These are phyloP conservation scores for Leishmania arabica DNA, from an alignment of 208 protist species.

Conservation along the genomic window DNA sequence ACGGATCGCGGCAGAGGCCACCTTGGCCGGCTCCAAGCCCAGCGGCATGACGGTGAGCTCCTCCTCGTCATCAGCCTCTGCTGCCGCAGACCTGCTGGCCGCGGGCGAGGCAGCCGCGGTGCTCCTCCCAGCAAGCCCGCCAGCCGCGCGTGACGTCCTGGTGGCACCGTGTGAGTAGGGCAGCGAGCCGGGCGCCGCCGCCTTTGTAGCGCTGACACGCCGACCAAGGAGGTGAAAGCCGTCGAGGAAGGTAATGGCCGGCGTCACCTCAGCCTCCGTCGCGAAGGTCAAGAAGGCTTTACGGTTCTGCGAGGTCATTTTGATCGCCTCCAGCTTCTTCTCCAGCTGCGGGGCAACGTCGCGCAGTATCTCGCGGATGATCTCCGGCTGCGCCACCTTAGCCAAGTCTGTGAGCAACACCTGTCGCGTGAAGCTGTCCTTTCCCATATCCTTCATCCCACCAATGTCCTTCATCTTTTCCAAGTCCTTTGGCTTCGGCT, in stretches of 20 bases:
- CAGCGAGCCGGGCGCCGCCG: constrained; percentile 80
- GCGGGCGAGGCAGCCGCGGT: not conserved
- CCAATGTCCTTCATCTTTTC: constrained; percentile 42
- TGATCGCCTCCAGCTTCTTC: constrained; percentile 84
- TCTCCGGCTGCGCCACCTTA: constrained; percentile 84
- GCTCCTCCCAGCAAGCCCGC: not conserved
- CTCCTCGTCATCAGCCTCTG: constrained; percentile 19
- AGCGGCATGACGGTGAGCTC: constrained; percentile 47
- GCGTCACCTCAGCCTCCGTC: constrained; percentile 62
- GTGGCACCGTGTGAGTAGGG: constrained; percentile 66
- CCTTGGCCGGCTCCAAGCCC: constrained; percentile 31
- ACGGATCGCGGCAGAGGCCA: constrained; percentile 6
- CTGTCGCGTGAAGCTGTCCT: constrained; percentile 81
- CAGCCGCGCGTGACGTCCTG: constrained; percentile 10
- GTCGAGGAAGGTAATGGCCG: constrained; percentile 82
- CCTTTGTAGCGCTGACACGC: constrained; percentile 62
- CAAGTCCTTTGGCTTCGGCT: constrained; percentile 79
- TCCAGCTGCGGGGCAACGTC: constrained; percentile 88
- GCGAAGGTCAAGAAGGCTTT: constrained; percentile 91
- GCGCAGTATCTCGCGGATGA: constrained; percentile 87
- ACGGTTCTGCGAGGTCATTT: constrained; percentile 91
- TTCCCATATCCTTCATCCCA: constrained; percentile 58
- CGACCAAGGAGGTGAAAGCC: constrained; percentile 85
- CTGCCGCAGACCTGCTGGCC: not conserved
- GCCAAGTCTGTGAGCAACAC: constrained; percentile 85